Conservation (phyloP, 2,329 filamentous ascomycete species). For the Cercospora nicotianae region DNA sequence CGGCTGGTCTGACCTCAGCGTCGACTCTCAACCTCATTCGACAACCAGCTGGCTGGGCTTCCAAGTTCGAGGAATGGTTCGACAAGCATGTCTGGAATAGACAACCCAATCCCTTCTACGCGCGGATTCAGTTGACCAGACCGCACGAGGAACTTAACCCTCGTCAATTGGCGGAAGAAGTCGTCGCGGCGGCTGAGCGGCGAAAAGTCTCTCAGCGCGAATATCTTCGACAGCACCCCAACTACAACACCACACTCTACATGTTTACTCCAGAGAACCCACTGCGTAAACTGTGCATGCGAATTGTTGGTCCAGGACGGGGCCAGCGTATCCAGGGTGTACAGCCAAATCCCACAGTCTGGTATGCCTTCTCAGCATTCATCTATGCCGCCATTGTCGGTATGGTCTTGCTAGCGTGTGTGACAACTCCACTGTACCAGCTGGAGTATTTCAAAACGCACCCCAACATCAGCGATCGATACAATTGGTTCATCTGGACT, state of each 20-base stretch:
- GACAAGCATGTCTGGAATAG: slow-evolving; percentile 39
- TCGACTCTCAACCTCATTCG: slow-evolving; percentile 21
- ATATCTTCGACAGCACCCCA: slow-evolving; percentile 81
- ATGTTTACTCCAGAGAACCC: slow-evolving; percentile 78
- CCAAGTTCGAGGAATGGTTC: slow-evolving; percentile 29
- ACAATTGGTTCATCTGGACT: slow-evolving; percentile 94
- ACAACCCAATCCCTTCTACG: slow-evolving; percentile 95
- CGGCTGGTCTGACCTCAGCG: slow-evolving; percentile 18
- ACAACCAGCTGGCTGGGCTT: slow-evolving; percentile 28
- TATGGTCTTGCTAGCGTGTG: slow-evolving; percentile 95
- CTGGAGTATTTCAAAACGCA: slow-evolving; percentile 68
- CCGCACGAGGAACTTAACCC: slow-evolving; percentile 80
- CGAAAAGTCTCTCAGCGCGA: slow-evolving; percentile 87
- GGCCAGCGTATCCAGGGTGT: slow-evolving; percentile 85
- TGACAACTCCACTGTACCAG: slow-evolving; percentile 93
- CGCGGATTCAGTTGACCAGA: slow-evolving; percentile 69
- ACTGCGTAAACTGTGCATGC: slow-evolving; percentile 79
- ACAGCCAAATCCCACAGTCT: slow-evolving; percentile 81
- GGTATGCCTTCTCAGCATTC: slow-evolving; percentile 91
- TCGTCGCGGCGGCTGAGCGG: slow-evolving; percentile 77
- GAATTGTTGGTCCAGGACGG: slow-evolving; percentile 85
- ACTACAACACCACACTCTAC: slow-evolving; percentile 89
- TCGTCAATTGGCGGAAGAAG: slow-evolving; percentile 83
- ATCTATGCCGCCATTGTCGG: slow-evolving; percentile 92
- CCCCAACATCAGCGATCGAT: slow-evolving; percentile 46